Base-by-base conservation (phyloP, 768 basidiomycete species). In the Favolaschia claudopus region DNA sequence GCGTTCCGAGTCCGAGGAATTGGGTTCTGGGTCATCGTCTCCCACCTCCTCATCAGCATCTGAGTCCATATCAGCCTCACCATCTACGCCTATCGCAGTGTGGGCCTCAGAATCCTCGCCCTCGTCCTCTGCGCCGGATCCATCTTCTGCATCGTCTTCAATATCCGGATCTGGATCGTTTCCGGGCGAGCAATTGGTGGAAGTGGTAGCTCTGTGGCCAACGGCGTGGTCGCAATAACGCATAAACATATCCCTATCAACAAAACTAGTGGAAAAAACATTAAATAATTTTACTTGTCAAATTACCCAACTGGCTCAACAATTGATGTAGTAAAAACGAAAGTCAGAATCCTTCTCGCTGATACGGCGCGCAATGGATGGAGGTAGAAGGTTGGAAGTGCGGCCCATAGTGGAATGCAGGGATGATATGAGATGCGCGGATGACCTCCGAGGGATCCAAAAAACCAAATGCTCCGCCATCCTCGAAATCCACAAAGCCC, bases 191-290 rank as follows among this genome's bases (percentile, higher is more conserved):
- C 19, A n/a, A 36, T 31, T 29, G 17, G 4, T 15, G 5, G 39
- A 15, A 5, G 27, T 9, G 20, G 19, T 19, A 7, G 28, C 10
- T 19, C 34, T 25, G 33, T 77, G 73, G 20, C 77, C 76, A 32
- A 76, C 52, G 2, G 70, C 76, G 7, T 68, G 60, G 5, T 70
- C 71, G 14, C 60, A 48, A 54, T 67, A 76, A 8, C 72, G 67
- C 69, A 76, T 72, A 13, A 76, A 59, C 77, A 76, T 81, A 36
- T 80, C 78, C 4, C 74, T 65, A 52, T 79, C 76, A 12, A 74
- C 74, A 54, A 78, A 79, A 8, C 79, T 80, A 33, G 1, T n/a
- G n/a, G n/a, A n/a, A n/a, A 29, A 36, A 39, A 37, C 10, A 40
- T 5, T 40, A 29, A 40, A 39, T 48, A 19, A n/a, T n/a, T n/a